Conservation (phyloP, 176 grass and related monocot genomes). For the Areca catechu region DNA sequence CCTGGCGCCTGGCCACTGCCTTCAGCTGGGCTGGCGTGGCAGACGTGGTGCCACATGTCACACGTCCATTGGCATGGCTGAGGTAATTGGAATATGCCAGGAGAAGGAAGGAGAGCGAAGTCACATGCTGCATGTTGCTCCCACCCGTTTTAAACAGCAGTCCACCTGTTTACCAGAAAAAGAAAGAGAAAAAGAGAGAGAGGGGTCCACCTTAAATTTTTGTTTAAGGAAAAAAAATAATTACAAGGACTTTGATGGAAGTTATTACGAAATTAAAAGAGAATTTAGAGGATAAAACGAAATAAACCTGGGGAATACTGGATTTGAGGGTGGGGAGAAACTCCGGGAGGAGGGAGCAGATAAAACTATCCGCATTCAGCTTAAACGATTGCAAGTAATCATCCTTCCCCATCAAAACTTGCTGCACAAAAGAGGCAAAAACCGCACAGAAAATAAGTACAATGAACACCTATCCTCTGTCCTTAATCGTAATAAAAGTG, state of each 20-base stretch:
- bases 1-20: constrained; percentile 74
- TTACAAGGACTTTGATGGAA: background rate
- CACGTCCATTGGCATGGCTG: constrained; percentile 67
- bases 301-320: constrained; percentile 68
- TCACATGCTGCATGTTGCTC: constrained; percentile 99
- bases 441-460: background rate
- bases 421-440: constrained; percentile 23
- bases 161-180: too few species aligned
- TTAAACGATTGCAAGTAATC: constrained; percentile 72
- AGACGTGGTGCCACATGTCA: constrained; percentile 35
- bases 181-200: too few species aligned
- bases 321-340: constrained; percentile 68
- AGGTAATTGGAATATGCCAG: constrained; percentile 88
- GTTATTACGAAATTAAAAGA: background rate
- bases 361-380: constrained; percentile 79
- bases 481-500: too few species aligned
- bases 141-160: constrained; percentile 79
- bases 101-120: constrained; percentile 77
- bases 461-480: too few species aligned
- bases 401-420: constrained; percentile 93
- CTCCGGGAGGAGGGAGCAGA: constrained; percentile 88
- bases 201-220: constrained; percentile 31
- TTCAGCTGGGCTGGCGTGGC: constrained; percentile 53
- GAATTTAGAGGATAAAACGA: background rate
- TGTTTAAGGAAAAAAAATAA: too few species aligned